These are phyloP conservation scores for Wickerhamomyces sp. DNA, from an alignment of 1,139 yeast species.

Conservation along the genomic window DNA sequence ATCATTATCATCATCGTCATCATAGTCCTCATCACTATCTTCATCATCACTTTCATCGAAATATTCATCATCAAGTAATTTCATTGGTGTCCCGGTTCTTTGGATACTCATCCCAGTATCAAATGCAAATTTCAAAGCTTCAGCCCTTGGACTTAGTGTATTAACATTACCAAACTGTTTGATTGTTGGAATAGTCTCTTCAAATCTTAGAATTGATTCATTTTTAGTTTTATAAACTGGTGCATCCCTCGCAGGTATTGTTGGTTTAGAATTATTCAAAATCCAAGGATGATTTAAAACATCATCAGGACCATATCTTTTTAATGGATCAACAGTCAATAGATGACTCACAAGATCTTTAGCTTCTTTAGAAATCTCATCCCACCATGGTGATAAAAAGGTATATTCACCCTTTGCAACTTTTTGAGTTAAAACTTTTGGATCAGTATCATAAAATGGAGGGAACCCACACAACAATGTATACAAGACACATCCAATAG, in stretches of 20 bases:
- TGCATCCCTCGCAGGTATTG: conserved; percentile 65
- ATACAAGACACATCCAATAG: conserved; percentile 87
- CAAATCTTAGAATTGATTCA: conserved; percentile 18
- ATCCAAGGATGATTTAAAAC: conserved; percentile 84
- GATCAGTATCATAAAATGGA: conserved; percentile 88
- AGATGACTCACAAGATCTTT: conserved; percentile 72
- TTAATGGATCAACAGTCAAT: conserved; percentile 76
- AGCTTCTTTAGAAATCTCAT: conserved; percentile 78
- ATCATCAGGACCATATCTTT: conserved; percentile 73
- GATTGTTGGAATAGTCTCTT: conserved; percentile 21
- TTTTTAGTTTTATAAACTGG: conserved; percentile 18
- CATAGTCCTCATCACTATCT: conserved; percentile 14
- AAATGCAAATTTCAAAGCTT: conserved; percentile 48
- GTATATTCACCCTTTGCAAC: conserved; percentile 82
- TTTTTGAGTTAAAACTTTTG: conserved; percentile 72
- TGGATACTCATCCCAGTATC: conserved; percentile 94
- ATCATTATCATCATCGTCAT: conserved; percentile 14
- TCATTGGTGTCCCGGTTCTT: conserved; percentile 53
- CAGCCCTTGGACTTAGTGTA: conserved; percentile 22
- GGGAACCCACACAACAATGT: conserved; percentile 93
- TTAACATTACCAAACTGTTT: conserved; percentile 6
- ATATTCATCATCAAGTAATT: conserved; percentile 20
- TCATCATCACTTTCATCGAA: conserved; percentile 24
- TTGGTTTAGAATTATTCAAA: conserved; percentile 17
- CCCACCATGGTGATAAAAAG: conserved; percentile 96